Conservation (phyloP, 148 eudicot species). For the Vaccinium myrtillus region DNA sequence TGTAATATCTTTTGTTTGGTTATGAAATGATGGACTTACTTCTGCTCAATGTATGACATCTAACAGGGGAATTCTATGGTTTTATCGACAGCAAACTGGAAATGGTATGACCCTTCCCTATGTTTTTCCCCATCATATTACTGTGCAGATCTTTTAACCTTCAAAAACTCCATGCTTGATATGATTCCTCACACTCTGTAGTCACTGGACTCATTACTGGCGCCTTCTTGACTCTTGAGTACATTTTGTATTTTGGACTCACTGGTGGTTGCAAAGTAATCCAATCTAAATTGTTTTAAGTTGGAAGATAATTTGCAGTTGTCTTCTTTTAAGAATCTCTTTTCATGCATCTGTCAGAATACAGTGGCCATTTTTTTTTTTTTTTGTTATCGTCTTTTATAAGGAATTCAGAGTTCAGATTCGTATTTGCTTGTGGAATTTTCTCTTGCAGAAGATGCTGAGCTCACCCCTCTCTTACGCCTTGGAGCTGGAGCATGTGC, state of each 20-base stretch:
- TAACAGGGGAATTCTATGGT: constrained; percentile 77
- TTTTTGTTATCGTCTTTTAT: not conserved
- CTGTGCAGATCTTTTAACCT: not conserved
- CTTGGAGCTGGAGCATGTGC: constrained; percentile 98
- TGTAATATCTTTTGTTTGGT: not conserved
- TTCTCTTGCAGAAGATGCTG: constrained; percentile 67
- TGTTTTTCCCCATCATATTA: constrained; percentile 16
- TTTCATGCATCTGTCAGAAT: constrained; percentile 7
- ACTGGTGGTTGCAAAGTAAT: not conserved
- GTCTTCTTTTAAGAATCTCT: not conserved
- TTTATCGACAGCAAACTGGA: constrained; percentile 75
- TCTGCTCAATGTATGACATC: constrained; percentile 24
- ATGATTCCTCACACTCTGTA: not conserved
- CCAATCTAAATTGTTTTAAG: not conserved
- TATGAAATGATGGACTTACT: not conserved
- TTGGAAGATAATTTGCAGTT: constrained; percentile 9
- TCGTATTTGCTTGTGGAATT: not conserved
- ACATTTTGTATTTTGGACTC: not conserved
- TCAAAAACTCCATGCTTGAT: not conserved
- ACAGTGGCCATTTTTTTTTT: not conserved
- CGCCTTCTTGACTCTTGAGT: not conserved
- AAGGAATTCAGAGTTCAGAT: constrained; percentile 4
- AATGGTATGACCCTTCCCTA: constrained; percentile 52
- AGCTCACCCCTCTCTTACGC: constrained; percentile 78
- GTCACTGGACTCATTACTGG: not conserved